Evolutionary conservation across 345 rosid species (phyloP), one percentile per base, ranked within the genome.

Genomic region (Lumnitzera racemosa): DNA sequence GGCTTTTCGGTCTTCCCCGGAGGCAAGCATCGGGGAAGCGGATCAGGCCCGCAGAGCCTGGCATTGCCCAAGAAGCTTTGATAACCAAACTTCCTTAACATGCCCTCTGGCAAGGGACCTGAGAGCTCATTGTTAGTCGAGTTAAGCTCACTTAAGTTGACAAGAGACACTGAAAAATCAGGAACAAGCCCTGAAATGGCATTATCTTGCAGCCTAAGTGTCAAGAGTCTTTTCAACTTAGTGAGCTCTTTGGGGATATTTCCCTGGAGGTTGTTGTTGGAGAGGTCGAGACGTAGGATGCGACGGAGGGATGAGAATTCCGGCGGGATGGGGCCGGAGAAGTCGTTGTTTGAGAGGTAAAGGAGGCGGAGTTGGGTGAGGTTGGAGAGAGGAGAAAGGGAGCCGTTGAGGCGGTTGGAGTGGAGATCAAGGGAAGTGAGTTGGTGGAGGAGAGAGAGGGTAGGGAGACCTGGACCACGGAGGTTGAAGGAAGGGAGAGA

Each of bases 401-500:
- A 74, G 71, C 91, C 91, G 73, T 89, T 92, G 43, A 92, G 81
- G 69, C 94, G 83, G 77, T 92, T 92, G 56, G 79, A 80, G 36
- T 89, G 94, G 78, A 91, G 92, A 69, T 91, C 90, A 4, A 91
- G 83, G 36, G 85, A 66, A 12, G 92, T 96, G 43, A 91, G 98
- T 64, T 85, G 90, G 78, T 80, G 76, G 25, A 91, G 87, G 47
- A 75, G 60, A 13, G 91, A 73, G 64, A 91, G 85, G 15, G 92
- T 67, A 58, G 59, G 47, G 15, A 91, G 61, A 13, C 43, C 43
- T 27, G 96, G 88, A 10, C 98, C 98, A 0, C 98, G 84, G 47
- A 89, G 90, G 15, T 81, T 82, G 24, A 75, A 77, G 0, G 88
- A 83, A 6, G 92, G 87, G 15, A 91, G 89, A 23, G 89, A 70